These are phyloP conservation scores for Fomitopsis palustris DNA, from an alignment of 1,284 basidiomycete genomes.

Conservation along the genomic window DNA sequence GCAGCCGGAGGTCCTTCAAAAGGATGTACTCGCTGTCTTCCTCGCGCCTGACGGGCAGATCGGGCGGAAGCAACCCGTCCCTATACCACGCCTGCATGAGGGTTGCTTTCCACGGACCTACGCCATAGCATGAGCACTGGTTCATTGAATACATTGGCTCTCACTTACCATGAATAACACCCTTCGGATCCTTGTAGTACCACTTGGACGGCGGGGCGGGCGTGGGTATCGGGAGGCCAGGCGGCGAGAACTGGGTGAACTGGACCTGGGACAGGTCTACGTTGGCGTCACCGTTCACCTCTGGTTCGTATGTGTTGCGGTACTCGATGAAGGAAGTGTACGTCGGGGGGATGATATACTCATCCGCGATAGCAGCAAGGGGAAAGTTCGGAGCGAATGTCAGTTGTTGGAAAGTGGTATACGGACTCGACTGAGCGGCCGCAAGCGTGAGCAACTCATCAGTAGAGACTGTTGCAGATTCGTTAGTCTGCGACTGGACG, in stretches of 20 bases:
- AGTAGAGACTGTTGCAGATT: constrained; percentile 27
- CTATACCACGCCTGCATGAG: constrained; percentile 85
- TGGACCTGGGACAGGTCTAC: constrained; percentile 58
- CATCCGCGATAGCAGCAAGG: constrained; percentile 80
- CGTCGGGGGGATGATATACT: constrained; percentile 85
- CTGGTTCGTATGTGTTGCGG: constrained; percentile 56
- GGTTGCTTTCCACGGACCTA: constrained; percentile 81
- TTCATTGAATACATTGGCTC: constrained; percentile 6
- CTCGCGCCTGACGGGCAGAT: constrained; percentile 74
- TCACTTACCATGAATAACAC: constrained; percentile 66
- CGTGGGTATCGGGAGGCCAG: constrained; percentile 69
- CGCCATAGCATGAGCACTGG: background rate
- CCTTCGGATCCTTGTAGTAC: constrained; percentile 80
- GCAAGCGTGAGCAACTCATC: constrained; percentile 71
- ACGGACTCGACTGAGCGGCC: constrained; percentile 70
- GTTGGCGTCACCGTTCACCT: constrained; percentile 36
- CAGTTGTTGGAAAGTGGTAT: constrained; percentile 86
- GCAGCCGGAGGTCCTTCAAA: constrained; percentile 68
- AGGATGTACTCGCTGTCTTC: constrained; percentile 64
- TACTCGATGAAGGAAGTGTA: constrained; percentile 76
- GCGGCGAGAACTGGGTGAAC: constrained; percentile 74
- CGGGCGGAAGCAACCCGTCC: constrained; percentile 73
- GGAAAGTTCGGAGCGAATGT: constrained; percentile 81
- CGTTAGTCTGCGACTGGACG: constrained; percentile 17
- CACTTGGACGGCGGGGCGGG: constrained; percentile 65